Evolutionary conservation across 2,329 filamentous ascomycete genomes (phyloP).

Genomic region (Nectriaceae sp.): DNA sequence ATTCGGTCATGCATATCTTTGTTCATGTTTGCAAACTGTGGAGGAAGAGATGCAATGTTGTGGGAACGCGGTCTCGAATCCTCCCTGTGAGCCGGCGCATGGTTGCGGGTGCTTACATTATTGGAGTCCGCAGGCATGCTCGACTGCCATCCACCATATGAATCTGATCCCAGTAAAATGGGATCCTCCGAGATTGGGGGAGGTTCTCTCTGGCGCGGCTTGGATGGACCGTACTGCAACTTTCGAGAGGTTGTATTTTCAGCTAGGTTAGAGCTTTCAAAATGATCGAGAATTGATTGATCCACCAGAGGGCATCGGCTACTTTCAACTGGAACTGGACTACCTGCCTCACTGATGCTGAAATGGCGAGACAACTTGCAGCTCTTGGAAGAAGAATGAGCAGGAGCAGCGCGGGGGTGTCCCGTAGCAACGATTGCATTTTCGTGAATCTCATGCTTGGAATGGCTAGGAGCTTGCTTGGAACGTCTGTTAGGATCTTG

Average conservation of each 20-base stretch:
- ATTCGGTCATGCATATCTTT: constrained; percentile 19
- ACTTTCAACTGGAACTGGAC: constrained; percentile 21
- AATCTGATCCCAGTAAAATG: no score
- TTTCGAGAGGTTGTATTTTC: no score
- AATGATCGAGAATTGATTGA: no score
- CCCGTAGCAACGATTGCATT: no score
- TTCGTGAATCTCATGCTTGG: no score
- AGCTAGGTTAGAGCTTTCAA: no score
- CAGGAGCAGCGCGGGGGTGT: background rate
- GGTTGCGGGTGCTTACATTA: background rate
- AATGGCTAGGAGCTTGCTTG: no score
- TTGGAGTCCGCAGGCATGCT: constrained; percentile 1
- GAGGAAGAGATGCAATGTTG: background rate
- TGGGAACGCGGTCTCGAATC: background rate
- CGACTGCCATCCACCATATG: no score
- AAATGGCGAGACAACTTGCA: constrained; percentile 22
- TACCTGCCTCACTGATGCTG: constrained; percentile 29
- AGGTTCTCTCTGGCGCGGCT: no score
- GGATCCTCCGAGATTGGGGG: no score
- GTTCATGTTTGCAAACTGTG: constrained; percentile 5
- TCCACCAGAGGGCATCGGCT: background rate
- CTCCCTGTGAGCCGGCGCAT: background rate
- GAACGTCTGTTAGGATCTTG: no score
- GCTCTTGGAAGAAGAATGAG: constrained; percentile 7
- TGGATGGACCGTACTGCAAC: no score